These are phyloP conservation scores for Calycina marina DNA, from an alignment of 2,329 filamentous ascomycete genomes.

Conservation along the genomic window DNA sequence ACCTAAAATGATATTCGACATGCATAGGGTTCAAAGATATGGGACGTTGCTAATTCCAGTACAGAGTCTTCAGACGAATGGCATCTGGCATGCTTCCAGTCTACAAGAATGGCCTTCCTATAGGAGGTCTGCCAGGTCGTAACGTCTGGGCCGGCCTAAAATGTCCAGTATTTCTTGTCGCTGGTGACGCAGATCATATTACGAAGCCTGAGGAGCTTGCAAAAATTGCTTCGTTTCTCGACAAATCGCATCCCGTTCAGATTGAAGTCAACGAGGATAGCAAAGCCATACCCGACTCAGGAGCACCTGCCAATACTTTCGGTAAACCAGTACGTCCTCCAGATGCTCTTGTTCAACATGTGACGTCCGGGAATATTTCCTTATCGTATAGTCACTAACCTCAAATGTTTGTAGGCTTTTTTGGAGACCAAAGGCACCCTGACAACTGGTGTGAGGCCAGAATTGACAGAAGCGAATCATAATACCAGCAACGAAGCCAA, in stretches of 20 bases:
- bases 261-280: slow-evolving; percentile 17
- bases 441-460: too few species aligned
- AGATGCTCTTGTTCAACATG: too few species aligned
- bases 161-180: slow-evolving; percentile 65
- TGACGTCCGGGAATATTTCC: too few species aligned
- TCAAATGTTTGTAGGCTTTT: too few species aligned
- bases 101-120: slow-evolving; percentile 35
- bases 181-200: slow-evolving; percentile 61
- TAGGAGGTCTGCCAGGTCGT: slow-evolving; percentile 53
- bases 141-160: slow-evolving; percentile 59
- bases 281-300: slow-evolving; percentile 31
- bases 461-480: too few species aligned
- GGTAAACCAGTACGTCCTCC: too few species aligned
- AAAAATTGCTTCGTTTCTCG: slow-evolving; percentile 41
- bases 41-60: too few species aligned
- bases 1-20: too few species aligned
- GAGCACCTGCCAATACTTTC: slow-evolving; percentile 32
- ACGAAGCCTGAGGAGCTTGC: slow-evolving; percentile 58
- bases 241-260: slow-evolving; percentile 13
- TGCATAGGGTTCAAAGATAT: too few species aligned
- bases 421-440: too few species aligned
- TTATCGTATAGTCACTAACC: too few species aligned
- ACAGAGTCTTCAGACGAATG: slow-evolving; percentile 65
- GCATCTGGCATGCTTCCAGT: slow-evolving; percentile 54
- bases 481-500: too few species aligned